phyloP scores from a whole-genome alignment of 2,329 filamentous ascomycete species.

The Aspergillus intermedius region DNA sequence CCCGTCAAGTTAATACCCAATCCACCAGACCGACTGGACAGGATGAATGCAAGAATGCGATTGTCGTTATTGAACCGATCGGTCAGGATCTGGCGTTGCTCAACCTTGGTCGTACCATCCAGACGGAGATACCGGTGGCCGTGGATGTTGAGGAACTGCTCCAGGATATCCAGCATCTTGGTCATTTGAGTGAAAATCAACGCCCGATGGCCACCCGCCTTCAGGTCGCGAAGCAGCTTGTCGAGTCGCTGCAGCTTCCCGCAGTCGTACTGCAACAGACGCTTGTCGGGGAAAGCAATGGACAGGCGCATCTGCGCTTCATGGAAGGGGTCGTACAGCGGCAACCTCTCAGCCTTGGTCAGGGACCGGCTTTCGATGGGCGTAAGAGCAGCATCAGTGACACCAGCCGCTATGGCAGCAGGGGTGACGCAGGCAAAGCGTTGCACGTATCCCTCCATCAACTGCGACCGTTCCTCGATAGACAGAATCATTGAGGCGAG shows the following conservation, averaged over 20 bases:
- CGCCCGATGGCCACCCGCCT: slow-evolving; percentile 83
- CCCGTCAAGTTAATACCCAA: slow-evolving; percentile 95
- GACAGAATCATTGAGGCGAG: slow-evolving; percentile 60
- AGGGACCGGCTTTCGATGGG: slow-evolving; percentile 49
- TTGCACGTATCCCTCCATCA: slow-evolving; percentile 67
- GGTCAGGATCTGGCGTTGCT: slow-evolving; percentile 89
- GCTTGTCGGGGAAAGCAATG: slow-evolving; percentile 94
- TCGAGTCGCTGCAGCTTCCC: slow-evolving; percentile 91
- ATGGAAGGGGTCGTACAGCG: slow-evolving; percentile 75
- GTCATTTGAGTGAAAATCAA: slow-evolving; percentile 99
- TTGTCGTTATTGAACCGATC: slow-evolving; percentile 95
- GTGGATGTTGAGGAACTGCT: slow-evolving; percentile 96
- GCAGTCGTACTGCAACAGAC: slow-evolving; percentile 95
- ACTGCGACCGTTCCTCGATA: slow-evolving; percentile 63
- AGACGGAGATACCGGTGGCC: slow-evolving; percentile 93
- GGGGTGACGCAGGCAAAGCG: slow-evolving; percentile 93
- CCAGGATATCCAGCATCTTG: slow-evolving; percentile 92
- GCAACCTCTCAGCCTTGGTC: slow-evolving; percentile 43
- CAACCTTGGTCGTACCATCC: slow-evolving; percentile 92
- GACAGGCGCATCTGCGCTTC: slow-evolving; percentile 86
- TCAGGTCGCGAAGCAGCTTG: slow-evolving; percentile 74
- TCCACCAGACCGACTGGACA: slow-evolving; percentile 89
- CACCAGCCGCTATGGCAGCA: slow-evolving; percentile 72
- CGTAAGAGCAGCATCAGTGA: slow-evolving; percentile 63
- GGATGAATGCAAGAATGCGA: slow-evolving; percentile 88